Base-by-base conservation (phyloP, 441 rosid genomes). In the Capsella rubella region DNA sequence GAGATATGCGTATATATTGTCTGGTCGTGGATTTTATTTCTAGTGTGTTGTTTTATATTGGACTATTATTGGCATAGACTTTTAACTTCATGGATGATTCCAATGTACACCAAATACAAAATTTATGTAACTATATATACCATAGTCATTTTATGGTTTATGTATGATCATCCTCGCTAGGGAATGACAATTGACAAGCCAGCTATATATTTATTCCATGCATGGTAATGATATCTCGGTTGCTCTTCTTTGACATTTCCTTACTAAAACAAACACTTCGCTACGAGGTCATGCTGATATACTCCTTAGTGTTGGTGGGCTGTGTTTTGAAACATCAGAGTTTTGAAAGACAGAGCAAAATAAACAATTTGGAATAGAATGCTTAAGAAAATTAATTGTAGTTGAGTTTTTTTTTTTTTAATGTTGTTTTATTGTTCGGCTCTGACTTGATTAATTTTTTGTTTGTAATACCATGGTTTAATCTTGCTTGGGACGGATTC, bases 81-180 rank as follows among this genome's bases (percentile, higher is more conserved):
- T 51, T 71, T 34, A 52, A 50, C 62, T 51, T 61, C 16, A 61
- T 12, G 35, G 53, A 62, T 52, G 75, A 15, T 52, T 52, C 28
- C 34, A 71, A 40, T 61, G 40, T 42, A 14, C 61, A 32, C 12
- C 16, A 37, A 53, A 51, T 28, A 42, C 14, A 61, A 15, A 13
- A 16, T 32, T 64, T 16, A 46, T 10, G 68, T 10, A 63, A 63
- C 1, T 43, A 9, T 35, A 8, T 35, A 8, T 35, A 34, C 6
- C 8, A 35, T 16, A 42, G 34, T 16, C 37, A 60, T 66, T 40
- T 27, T 11, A 67, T 40, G 5, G 8, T 53, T 15, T n/a, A 49
- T 37, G 40, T 56, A 28, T 53, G 52, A 28, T 40, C 18, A 51
- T 35, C n/a, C n/a, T 45, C 14, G 25, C 25, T 21, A 21, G 3